Base-by-base conservation (phyloP, 331 rosid genomes). In the Arachis monticola region DNA sequence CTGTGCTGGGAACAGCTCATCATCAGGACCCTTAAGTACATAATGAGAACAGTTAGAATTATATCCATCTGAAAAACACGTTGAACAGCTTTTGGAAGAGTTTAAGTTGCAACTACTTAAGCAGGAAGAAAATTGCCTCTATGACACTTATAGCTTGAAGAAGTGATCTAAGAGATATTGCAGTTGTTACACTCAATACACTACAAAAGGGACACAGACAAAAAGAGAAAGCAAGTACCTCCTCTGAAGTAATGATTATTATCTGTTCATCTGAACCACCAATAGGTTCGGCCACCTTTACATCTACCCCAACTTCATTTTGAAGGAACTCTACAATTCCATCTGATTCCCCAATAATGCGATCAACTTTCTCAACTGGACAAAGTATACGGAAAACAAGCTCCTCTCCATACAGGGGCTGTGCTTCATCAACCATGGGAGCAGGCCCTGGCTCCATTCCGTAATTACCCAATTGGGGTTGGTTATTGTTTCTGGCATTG, bases 1-100 rank as follows among this genome's bases (percentile, higher is more conserved):
- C 84, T 95, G 99, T 68, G 99, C 99, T 62, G 99, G 99, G 87
- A 95, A 95, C 70, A 95, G 85, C 89, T 85, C 91, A 63, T 95
- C 96, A 79, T 95, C 96, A 59, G 99, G 99, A 73, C 91, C 98
- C 99, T 95, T 68, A 68, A 6, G 61, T 10, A 64, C 71, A 74
- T n/a, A 77, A 65, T 67, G 71, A 83, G 52, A 67, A 56, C 68
- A 64, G 80, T 72, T 70, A 83, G 74, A 81, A 79, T 67, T 67
- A 52, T 67, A 47, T 48, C 8, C 17, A 62, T 30, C 60, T 6
- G 31, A 11, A 78, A 65, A 74, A 72, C 31, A 57, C 9, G 48
- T 69, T 59, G 78, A 78, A 46, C 60, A 53, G 72, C 62, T 68
- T 56, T 56, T 42, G 62, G 57, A 62, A 76, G 8, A 35, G 27